A percentile compares a stretch with the other conserved stretches of the same genome.
Conservation (phyloP, 1,284 basidiomycete species). For the Fomitopsis palustris region DNA sequence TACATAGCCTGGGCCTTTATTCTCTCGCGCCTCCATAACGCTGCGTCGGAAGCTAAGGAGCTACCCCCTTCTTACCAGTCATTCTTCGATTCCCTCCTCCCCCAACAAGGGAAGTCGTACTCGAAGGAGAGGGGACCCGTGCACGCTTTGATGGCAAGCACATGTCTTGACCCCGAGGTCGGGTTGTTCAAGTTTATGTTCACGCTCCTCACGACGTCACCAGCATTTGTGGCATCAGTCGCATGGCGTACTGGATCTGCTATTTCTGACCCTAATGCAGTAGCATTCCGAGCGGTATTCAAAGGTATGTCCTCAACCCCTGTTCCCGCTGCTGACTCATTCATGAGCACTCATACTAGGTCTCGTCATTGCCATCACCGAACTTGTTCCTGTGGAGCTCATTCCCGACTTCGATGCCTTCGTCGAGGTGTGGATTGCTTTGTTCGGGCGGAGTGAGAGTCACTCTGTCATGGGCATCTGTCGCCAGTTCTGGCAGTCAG, state of each 20-base stretch:
- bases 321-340: background rate
- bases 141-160: conserved; percentile 50
- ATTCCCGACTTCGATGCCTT: conserved; percentile 71
- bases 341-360: conserved; percentile 38
- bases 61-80: conserved; percentile 49
- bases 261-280: conserved; percentile 74
- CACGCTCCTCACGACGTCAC: conserved; percentile 59
- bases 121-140: conserved; percentile 54
- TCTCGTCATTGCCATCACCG: conserved; percentile 67
- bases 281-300: conserved; percentile 79
- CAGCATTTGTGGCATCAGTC: conserved; percentile 68
- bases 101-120: conserved; percentile 38
- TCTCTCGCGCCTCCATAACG: conserved; percentile 53
- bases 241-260: conserved; percentile 66
- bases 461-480: conserved; percentile 68
- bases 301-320: conserved; percentile 55
- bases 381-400: conserved; percentile 70
- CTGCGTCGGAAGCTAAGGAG: conserved; percentile 42
- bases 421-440: conserved; percentile 73
- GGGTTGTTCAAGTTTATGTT: conserved; percentile 56
- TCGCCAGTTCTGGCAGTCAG: conserved; percentile 73
- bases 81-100: conserved; percentile 54
- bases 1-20: conserved; percentile 81
- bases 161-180: conserved; percentile 50
- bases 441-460: conserved; percentile 78